Evolutionary conservation across 169 alveolate species (phyloP).

Genomic region (Plasmodium yoelii): DNA sequence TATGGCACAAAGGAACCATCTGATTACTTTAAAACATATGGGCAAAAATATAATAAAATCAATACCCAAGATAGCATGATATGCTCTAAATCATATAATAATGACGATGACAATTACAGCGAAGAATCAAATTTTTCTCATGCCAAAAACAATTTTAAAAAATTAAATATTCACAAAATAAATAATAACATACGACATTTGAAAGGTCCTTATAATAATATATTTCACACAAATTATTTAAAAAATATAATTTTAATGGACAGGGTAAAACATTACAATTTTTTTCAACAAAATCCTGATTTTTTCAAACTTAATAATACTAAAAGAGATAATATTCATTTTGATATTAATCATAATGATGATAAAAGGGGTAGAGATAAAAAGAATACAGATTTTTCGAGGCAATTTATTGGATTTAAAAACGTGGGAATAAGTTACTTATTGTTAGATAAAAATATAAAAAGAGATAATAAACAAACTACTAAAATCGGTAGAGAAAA

Average conservation of each 20-base stretch:
- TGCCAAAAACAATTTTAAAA: background rate
- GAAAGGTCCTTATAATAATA: slow-evolving; percentile 40
- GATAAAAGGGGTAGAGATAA: no score
- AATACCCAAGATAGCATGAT: no score
- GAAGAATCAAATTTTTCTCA: background rate
- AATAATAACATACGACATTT: slow-evolving; percentile 29
- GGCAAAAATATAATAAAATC: no score
- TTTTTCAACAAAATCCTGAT: slow-evolving; percentile 12
- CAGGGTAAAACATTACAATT: slow-evolving; percentile 1
- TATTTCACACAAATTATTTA: slow-evolving; percentile 47
- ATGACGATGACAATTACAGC: background rate
- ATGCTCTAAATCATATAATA: background rate
- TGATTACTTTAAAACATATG: background rate
- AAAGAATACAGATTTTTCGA: no score
- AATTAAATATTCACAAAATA: slow-evolving; percentile 22
- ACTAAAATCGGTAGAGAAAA: background rate
- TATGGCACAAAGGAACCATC: background rate
- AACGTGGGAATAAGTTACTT: no score
- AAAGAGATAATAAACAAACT: background rate
- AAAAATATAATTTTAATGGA: slow-evolving; percentile 66
- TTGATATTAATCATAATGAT: background rate
- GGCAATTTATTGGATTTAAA: no score
- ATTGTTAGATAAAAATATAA: no score
- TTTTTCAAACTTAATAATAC: slow-evolving; percentile 11
- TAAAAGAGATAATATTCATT: background rate